A percentile compares a stretch with the other conserved stretches of the same genome.
phyloP scores from a whole-genome alignment of 805 yeast species.

The Zygoascus ofunaensis region DNA sequence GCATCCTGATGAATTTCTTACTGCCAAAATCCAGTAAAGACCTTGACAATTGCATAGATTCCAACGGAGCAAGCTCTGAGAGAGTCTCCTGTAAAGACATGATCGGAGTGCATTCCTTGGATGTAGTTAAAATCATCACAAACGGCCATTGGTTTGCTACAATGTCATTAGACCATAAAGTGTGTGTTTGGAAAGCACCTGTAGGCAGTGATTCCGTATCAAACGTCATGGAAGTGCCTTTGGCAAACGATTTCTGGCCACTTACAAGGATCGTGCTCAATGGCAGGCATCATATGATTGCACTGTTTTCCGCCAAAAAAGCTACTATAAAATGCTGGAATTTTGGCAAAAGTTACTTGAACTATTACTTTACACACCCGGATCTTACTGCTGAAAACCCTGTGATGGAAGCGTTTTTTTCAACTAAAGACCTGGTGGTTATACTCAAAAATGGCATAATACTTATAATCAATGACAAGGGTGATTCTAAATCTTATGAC shows the following conservation, averaged over 20 bases:
- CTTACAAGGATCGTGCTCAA: constrained; percentile 17
- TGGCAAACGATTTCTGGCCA: constrained; percentile 23
- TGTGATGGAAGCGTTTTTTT: constrained; percentile 10
- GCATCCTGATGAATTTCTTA: constrained; percentile 36
- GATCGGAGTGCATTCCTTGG: constrained; percentile 49
- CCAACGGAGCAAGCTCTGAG: not conserved
- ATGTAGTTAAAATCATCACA: constrained; percentile 43
- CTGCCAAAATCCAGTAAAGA: constrained; percentile 22
- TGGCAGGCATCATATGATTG: constrained; percentile 6
- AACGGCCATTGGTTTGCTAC: constrained; percentile 40
- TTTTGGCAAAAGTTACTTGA: constrained; percentile 5
- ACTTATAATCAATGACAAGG: not conserved
- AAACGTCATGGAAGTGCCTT: constrained; percentile 16
- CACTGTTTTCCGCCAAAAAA: constrained; percentile 8
- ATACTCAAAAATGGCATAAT: constrained; percentile 15
- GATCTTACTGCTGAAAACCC: constrained; percentile 1
- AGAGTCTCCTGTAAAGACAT: constrained; percentile 32
- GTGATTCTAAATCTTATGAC: constrained; percentile 1
- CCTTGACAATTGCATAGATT: not conserved
- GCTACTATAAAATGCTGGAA: constrained; percentile 12
- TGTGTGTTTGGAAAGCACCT: constrained; percentile 52
- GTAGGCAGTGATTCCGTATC: not conserved
- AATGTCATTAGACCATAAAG: constrained; percentile 63
- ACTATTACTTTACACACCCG: constrained; percentile 2
- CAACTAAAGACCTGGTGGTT: constrained; percentile 14